A percentile compares a stretch with the other conserved stretches of the same genome.
phyloP scores from a whole-genome alignment of 306 rosid genomes.

The Echinosophora koreensis region DNA sequence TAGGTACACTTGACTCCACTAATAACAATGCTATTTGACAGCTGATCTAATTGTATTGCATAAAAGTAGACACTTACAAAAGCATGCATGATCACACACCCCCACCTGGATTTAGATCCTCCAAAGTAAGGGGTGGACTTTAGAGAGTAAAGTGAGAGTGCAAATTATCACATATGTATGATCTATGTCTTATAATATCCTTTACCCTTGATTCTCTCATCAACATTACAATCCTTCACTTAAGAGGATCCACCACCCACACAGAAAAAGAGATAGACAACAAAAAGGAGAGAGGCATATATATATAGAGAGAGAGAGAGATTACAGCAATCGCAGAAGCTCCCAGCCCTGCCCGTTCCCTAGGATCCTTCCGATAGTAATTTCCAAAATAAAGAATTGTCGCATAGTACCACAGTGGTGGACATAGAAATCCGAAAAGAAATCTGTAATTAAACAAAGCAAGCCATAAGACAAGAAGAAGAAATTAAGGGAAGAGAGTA shows the following conservation, averaged over 20 bases:
- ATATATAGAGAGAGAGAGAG: not conserved
- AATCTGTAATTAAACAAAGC: slow-evolving; percentile 63
- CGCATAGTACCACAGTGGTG: slow-evolving; percentile 85
- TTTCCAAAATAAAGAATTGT: slow-evolving; percentile 88
- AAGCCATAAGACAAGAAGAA: slow-evolving; percentile 42
- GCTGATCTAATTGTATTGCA: slow-evolving; percentile 29
- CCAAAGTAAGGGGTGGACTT: too few relatives aligned
- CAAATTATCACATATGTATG: too few relatives aligned
- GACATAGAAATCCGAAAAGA: slow-evolving; percentile 82
- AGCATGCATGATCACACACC: slow-evolving; percentile 3
- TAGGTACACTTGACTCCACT: not conserved
- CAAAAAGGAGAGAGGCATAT: not conserved
- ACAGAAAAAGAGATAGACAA: not conserved
- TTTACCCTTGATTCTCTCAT: not conserved
- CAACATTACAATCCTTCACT: not conserved
- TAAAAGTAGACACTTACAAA: slow-evolving; percentile 18
- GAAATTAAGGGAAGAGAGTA: slow-evolving; percentile 22
- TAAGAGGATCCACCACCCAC: not conserved
- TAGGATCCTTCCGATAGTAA: slow-evolving; percentile 84
- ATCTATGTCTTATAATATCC: too few relatives aligned
- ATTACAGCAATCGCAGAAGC: slow-evolving; percentile 95
- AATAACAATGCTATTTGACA: not conserved
- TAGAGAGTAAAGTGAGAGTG: too few relatives aligned
- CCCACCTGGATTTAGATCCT: not conserved
- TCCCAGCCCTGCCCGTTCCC: slow-evolving; percentile 96